Conservation (phyloP, 768 basidiomycete species). For the Suillus ampliporus region DNA sequence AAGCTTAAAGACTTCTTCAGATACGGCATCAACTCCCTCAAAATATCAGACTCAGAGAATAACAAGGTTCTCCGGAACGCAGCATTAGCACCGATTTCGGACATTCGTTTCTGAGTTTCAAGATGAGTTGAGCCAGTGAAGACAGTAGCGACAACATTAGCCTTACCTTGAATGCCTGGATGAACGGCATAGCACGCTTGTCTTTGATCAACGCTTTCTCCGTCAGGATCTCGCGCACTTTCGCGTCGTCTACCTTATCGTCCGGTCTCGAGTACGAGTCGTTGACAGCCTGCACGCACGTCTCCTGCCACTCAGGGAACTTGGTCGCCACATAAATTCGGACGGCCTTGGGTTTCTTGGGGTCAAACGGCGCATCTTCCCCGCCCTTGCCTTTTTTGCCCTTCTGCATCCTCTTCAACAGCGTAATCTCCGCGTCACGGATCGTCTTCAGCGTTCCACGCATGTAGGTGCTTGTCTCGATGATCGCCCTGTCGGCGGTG, state of each 20-base stretch:
- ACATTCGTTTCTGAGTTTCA: constrained; percentile 72
- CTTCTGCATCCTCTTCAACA: constrained; percentile 83
- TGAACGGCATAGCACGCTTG: constrained; percentile 95
- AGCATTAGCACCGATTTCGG: constrained; percentile 70
- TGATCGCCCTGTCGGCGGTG: constrained; percentile 63
- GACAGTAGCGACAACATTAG: not conserved
- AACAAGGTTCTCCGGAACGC: constrained; percentile 84
- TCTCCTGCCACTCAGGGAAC: constrained; percentile 96
- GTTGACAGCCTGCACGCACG: constrained; percentile 76
- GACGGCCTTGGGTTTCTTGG: constrained; percentile 83
- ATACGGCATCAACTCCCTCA: constrained; percentile 77
- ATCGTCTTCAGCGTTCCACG: constrained; percentile 89
- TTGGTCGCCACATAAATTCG: constrained; percentile 87
- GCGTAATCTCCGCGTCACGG: constrained; percentile 81
- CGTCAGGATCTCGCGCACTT: constrained; percentile 70
- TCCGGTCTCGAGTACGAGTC: constrained; percentile 63
- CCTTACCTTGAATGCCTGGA: constrained; percentile 88
- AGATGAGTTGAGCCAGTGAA: constrained; percentile 9
- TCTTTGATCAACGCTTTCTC: constrained; percentile 89
- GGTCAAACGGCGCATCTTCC: constrained; percentile 67
- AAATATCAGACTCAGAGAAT: constrained; percentile 80
- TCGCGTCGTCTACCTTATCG: constrained; percentile 81
- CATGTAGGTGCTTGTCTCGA: constrained; percentile 86
- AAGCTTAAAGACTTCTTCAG: constrained; percentile 77
- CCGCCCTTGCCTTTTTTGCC: constrained; percentile 62